Conservation (phyloP, 305 asterid genomes). For the Coffea humblotiana region DNA sequence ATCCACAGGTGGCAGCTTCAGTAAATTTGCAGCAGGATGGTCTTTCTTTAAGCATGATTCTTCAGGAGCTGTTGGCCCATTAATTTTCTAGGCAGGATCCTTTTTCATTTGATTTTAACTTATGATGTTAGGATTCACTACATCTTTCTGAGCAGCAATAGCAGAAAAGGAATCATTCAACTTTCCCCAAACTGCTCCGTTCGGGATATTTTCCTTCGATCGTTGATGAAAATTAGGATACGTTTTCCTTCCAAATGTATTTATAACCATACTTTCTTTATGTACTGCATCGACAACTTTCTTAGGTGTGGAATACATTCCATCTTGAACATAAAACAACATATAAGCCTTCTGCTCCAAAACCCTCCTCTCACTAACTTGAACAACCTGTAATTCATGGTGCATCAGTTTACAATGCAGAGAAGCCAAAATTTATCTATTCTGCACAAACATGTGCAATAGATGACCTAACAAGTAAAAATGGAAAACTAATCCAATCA, state of each 20-base stretch:
- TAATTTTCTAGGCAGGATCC: slow-evolving; percentile 20
- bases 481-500: background rate
- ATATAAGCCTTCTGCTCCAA: slow-evolving; percentile 95
- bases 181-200: slow-evolving; percentile 38
- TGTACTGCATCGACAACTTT: slow-evolving; percentile 45
- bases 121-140: slow-evolving; percentile 17
- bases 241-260: slow-evolving; percentile 47
- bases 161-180: slow-evolving; percentile 28
- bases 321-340: slow-evolving; percentile 86
- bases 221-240: slow-evolving; percentile 39
- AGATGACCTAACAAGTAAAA: background rate
- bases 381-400: slow-evolving; percentile 62
- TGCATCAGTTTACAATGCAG: slow-evolving; percentile 16
- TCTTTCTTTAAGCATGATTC: slow-evolving; percentile 30
- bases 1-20: slow-evolving; percentile 29
- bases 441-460: background rate
- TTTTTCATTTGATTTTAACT: slow-evolving; percentile 33
- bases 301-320: slow-evolving; percentile 42
- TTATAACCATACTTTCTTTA: slow-evolving; percentile 45
- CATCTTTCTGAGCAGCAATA: slow-evolving; percentile 36
- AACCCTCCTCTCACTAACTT: slow-evolving; percentile 80
- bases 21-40: slow-evolving; percentile 21
- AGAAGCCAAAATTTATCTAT: background rate
- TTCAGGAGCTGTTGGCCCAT: slow-evolving; percentile 26
- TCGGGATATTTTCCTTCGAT: slow-evolving; percentile 35